A percentile compares a stretch with the other conserved stretches of the same genome.
These are phyloP conservation scores for Chrysoporthe austroafricana DNA, from an alignment of 2,329 filamentous ascomycete genomes.

Conservation along the genomic window DNA sequence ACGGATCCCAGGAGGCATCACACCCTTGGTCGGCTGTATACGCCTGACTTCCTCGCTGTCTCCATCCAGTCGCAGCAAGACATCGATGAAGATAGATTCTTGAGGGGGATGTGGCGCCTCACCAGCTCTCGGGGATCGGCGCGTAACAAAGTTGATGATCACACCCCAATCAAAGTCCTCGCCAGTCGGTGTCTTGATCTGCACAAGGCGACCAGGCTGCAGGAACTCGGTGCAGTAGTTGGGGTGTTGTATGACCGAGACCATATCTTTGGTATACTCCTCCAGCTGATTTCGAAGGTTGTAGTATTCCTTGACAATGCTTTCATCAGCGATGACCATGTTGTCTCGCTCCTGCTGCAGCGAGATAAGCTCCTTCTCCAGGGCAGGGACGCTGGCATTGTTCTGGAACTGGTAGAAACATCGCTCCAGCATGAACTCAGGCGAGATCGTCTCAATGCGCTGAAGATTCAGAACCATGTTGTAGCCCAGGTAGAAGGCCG, in stretches of 20 bases:
- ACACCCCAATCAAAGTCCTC: slow-evolving; percentile 95
- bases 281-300: slow-evolving; percentile 84
- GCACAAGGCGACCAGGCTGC: slow-evolving; percentile 84
- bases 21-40: slow-evolving; percentile 63
- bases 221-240: slow-evolving; percentile 84
- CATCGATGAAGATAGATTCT: slow-evolving; percentile 81
- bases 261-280: slow-evolving; percentile 85
- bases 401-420: slow-evolving; percentile 99
- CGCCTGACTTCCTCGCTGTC: slow-evolving; percentile 51
- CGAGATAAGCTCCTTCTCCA: slow-evolving; percentile 82
- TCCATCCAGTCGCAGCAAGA: slow-evolving; percentile 67
- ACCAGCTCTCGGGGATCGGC: slow-evolving; percentile 68
- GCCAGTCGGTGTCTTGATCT: slow-evolving; percentile 75
- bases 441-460: slow-evolving; percentile 97
- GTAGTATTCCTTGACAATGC: slow-evolving; percentile 91
- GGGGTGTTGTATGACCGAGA: slow-evolving; percentile 88
- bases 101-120: slow-evolving; percentile 73
- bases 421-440: slow-evolving; percentile 97
- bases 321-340: slow-evolving; percentile 82
- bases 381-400: slow-evolving; percentile 77
- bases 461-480: slow-evolving; percentile 99
- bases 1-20: slow-evolving; percentile 61
- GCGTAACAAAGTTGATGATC: slow-evolving; percentile 72
- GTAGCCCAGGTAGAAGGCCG: slow-evolving; percentile 95
- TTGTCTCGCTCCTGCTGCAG: slow-evolving; percentile 75